Evolutionary conservation across 331 rosid genomes (phyloP).

Genomic region (Spiraea crenata): DNA sequence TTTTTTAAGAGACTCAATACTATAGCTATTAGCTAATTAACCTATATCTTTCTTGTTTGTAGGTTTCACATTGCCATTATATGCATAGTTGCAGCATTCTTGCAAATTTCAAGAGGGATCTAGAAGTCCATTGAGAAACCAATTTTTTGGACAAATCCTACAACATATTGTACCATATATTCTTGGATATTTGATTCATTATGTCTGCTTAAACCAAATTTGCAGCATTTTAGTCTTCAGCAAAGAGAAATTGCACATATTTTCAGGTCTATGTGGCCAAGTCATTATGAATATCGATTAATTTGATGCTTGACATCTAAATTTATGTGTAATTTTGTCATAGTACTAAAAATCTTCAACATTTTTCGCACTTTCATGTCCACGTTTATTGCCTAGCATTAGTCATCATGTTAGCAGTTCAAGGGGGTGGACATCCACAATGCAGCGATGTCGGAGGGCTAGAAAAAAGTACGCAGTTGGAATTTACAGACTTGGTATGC

Average conservation of each 20-base stretch:
- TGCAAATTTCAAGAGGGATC: not conserved
- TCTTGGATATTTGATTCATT: not conserved
- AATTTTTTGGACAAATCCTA: not conserved
- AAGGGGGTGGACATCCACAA: too few relatives aligned
- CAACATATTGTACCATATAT: not conserved
- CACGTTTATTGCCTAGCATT: not conserved
- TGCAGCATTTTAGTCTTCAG: not conserved
- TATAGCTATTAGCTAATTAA: not conserved
- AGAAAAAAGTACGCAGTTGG: too few relatives aligned
- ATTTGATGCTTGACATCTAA: too few relatives aligned
- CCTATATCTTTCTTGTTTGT: not conserved
- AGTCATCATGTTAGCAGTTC: too few relatives aligned
- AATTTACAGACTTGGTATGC: too few relatives aligned
- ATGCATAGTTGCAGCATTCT: constrained; percentile 32
- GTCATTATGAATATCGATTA: too few relatives aligned
- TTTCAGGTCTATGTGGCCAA: not conserved
- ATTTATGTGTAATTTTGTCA: too few relatives aligned
- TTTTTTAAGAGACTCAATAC: not conserved
- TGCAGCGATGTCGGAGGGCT: too few relatives aligned
- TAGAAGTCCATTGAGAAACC: not conserved
- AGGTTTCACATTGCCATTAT: constrained; percentile 43
- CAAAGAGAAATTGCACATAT: not conserved
- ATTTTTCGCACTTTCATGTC: constrained; percentile 15
- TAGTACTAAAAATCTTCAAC: constrained; percentile 1
- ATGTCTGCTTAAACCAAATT: not conserved